Percentiles rank a stretch among this genome's conserved stretches.
Evolutionary conservation across 108 stramenopile species (phyloP).

Genomic region (Cyclotella atomus): DNA sequence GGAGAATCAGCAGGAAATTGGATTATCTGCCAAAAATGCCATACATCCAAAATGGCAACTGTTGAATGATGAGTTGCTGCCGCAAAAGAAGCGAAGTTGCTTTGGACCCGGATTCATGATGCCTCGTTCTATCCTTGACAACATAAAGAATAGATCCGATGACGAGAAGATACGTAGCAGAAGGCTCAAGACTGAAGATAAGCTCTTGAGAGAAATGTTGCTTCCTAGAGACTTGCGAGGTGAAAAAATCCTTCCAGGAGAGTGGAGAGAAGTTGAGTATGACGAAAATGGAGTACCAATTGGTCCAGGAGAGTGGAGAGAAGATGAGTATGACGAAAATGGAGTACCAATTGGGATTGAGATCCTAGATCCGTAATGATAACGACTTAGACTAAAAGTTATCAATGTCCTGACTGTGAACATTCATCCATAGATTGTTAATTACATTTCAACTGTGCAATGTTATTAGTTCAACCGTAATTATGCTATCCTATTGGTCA

Average conservation of each 20-base stretch:
- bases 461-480: no score
- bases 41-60: conserved; percentile 8
- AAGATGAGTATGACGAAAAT: no score
- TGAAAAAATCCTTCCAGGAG: conserved; percentile 13
- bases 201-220: conserved; percentile 59
- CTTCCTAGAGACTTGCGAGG: conserved; percentile 49
- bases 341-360: conserved; percentile 3
- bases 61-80: background rate
- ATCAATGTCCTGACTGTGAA: no score
- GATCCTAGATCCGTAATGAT: background rate
- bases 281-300: no score
- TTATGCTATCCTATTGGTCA: no score
- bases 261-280: conserved; percentile 11
- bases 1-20: conserved; percentile 19
- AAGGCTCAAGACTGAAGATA: conserved; percentile 67
- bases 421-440: no score
- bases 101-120: background rate
- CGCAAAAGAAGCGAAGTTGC: conserved; percentile 6
- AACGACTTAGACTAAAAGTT: no score
- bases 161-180: conserved; percentile 52
- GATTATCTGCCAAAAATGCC: background rate
- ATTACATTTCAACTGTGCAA: no score
- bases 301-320: no score
- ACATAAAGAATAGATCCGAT: conserved; percentile 53
- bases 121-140: conserved; percentile 30